Base-by-base conservation (phyloP, 1,139 yeast species). In the Scheffersomyces lignicola region DNA sequence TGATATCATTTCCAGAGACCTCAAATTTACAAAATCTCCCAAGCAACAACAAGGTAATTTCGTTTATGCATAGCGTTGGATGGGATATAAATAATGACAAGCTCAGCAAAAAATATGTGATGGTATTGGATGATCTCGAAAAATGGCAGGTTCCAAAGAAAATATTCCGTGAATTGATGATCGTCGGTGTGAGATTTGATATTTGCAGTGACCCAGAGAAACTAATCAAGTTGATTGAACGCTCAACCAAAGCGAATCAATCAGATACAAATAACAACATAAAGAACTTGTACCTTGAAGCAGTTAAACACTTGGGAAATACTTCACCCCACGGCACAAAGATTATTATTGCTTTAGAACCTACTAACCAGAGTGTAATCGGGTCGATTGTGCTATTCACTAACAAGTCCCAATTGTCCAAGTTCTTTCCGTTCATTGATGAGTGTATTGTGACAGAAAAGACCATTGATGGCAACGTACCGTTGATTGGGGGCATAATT, bases 111-210 rank as follows among this genome's bases (percentile, higher is more conserved):
- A 67, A 60, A 34, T 58, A 59, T 37, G 52, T 73, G 3, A 58
- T 76, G 69, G 49, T 61, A 7, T 54, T 75, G 32, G 50, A 61
- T 14, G 54, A 68, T 33, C 46, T 73, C 27, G 51, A 52, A 5
- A 50, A 54, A 28, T 78, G 83, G 83, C 66, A 57, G 49, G 80
- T 78, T 7, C 75, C 81, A 3, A 66, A 70, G 40, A 76, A 75
- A 45, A 69, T 78, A 7, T 73, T 77, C 37, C 58, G 76, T 36
- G 82, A 78, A 45, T 62, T 78, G 42, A 78, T 75, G 64, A 74
- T 77, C 40, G 79, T 78, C 21, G 83, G 83, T 2, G 77, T 76
- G 18, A 59, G 78, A 40, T 78, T 77, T 55, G 82, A 77, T 50
- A 66, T 78, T 14, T 74, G 82, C 48, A 63, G 52, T 33, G 65